Evolutionary conservation across 2,329 filamentous ascomycete species (phyloP), one percentile per base, ranked within the genome.

Genomic region (Aspergillus aculeatus): DNA sequence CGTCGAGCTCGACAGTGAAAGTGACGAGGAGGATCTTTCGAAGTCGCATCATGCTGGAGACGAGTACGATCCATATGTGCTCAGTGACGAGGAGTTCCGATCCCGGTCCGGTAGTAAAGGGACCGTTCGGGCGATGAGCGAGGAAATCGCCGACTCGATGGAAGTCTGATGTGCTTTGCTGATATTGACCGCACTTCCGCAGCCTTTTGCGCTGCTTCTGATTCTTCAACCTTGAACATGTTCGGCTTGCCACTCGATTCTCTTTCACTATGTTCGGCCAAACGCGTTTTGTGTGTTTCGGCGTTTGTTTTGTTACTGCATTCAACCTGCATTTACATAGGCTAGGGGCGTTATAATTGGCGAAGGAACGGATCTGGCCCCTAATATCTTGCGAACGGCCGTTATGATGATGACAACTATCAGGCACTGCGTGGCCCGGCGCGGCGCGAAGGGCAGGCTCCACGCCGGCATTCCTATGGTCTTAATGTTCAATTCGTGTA

Each of bases 101-200:
- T 72, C 74, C 12, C 73, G 73, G 49, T 69, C 70, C 14, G 69
- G 67, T 29, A 78, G 75, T 50, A 81, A 79, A 63, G 79, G 79
- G 47, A 76, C 73, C 23, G 78, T 82, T 12, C 75, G 82, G 38
- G 80, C 80, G 3, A 78, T 83, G 77, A 83, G 81, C 63, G 81
- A 84, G 68, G 80, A 83, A 57, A 77, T 84, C 56, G 77, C 79
- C 51, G 82, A 83, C 51, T 75, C 75, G 11, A 83, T 84, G 80
- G 82, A 84, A 62, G 75, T 84, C 52, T 83, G 69, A 73, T 60
- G n/a, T 29, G 32, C 54, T 62, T 63, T 62, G 57, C 61, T 60
- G 54, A 49, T 66, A 23, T 50, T 65, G 47, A 23, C 61, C 60
- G 32, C 62, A 54, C 63, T 60, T 69, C 65, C 61, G 64, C 60